phyloP scores from a whole-genome alignment of 345 rosid genomes.

The Pugionium dolabratum region DNA sequence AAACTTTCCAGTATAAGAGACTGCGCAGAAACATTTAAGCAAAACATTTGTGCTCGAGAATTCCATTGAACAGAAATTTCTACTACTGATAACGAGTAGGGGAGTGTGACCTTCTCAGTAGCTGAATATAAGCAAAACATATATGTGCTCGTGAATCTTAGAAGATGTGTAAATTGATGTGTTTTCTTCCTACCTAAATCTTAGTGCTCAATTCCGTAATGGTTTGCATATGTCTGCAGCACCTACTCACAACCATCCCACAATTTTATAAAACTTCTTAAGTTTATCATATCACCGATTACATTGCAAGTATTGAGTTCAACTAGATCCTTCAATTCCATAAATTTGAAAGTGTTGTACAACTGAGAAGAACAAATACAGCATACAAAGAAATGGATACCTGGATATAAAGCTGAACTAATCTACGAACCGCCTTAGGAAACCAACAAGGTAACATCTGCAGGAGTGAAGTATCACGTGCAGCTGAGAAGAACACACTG shows the following conservation, averaged over 20 bases:
- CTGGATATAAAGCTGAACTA: constrained; percentile 93
- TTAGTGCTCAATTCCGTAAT: constrained; percentile 24
- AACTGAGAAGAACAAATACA: constrained; percentile 17
- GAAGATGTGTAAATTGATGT: background rate
- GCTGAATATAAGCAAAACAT: constrained; percentile 17
- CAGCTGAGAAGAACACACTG: constrained; percentile 80
- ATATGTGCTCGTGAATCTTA: constrained; percentile 1
- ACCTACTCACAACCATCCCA: constrained; percentile 26
- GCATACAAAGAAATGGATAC: constrained; percentile 42
- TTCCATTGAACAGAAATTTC: constrained; percentile 11
- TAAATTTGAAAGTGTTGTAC: constrained; percentile 20
- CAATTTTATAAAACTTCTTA: constrained; percentile 19
- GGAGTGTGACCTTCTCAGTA: constrained; percentile 18
- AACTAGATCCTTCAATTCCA: constrained; percentile 31
- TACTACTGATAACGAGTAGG: constrained; percentile 22
- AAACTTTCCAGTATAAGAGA: constrained; percentile 24
- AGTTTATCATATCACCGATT: constrained; percentile 11
- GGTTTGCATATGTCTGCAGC: constrained; percentile 8
- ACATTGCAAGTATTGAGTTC: constrained; percentile 29
- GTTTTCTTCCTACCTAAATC: constrained; percentile 17
- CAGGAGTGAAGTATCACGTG: constrained; percentile 84
- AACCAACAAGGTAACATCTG: constrained; percentile 99
- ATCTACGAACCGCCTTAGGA: constrained; percentile 84
- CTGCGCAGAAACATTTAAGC: background rate
- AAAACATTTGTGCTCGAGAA: constrained; percentile 24